Percentiles rank a stretch among this genome's conserved stretches.
phyloP scores from a whole-genome alignment of 2,329 filamentous ascomycete species.

The Didymosphaeria variabile region DNA sequence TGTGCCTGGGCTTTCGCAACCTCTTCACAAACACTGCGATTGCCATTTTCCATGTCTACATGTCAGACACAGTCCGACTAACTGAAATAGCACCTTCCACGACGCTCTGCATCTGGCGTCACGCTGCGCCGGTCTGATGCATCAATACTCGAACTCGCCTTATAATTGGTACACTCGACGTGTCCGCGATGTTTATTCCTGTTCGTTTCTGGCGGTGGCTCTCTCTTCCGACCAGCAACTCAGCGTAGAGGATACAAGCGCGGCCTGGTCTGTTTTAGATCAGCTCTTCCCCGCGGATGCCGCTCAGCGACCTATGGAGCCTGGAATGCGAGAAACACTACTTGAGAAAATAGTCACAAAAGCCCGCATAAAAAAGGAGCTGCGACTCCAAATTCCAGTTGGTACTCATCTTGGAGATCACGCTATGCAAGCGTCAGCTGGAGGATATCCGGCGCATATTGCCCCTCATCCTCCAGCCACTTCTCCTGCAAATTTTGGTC shows the following conservation, averaged over 20 bases:
- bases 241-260: slow-evolving; percentile 18
- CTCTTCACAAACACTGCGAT: neutral
- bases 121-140: slow-evolving; percentile 22
- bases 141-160: slow-evolving; percentile 25
- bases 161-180: slow-evolving; percentile 30
- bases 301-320: slow-evolving; percentile 18
- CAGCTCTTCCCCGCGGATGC: slow-evolving; percentile 29
- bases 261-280: slow-evolving; percentile 25
- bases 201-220: slow-evolving; percentile 25
- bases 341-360: slow-evolving; percentile 24
- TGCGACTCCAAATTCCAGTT: slow-evolving; percentile 11
- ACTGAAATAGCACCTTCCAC: slow-evolving; percentile 23
- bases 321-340: slow-evolving; percentile 17
- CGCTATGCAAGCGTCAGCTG: slow-evolving; percentile 16
- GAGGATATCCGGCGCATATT: slow-evolving; percentile 18
- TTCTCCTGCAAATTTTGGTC: slow-evolving; percentile 12
- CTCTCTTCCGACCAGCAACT: slow-evolving; percentile 21
- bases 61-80: neutral
- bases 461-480: slow-evolving; percentile 13
- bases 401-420: slow-evolving; percentile 19
- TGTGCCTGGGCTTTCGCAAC: neutral
- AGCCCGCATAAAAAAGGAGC: slow-evolving; percentile 19
- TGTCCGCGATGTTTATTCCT: slow-evolving; percentile 27
- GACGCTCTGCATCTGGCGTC: slow-evolving; percentile 27
- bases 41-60: neutral